These are phyloP conservation scores for Termitomyces titanicus DNA, from an alignment of 768 basidiomycete genomes.

Conservation along the genomic window DNA sequence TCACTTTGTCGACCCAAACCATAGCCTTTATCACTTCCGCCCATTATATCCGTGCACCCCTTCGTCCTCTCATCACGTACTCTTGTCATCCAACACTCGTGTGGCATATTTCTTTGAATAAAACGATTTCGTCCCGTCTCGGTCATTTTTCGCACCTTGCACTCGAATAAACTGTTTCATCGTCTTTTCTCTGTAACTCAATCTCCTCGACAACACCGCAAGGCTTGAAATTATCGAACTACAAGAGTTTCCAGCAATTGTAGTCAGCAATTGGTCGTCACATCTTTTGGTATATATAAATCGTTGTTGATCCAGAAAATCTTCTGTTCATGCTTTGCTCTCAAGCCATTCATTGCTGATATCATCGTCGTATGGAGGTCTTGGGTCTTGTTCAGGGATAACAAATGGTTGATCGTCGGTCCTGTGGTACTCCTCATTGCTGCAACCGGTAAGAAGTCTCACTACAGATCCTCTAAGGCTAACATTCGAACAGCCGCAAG, in stretches of 20 bases:
- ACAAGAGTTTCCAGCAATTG: neutral
- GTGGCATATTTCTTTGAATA: no score
- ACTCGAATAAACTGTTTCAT: no score
- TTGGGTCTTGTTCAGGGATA: conserved; percentile 5
- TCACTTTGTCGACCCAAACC: no score
- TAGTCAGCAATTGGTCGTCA: conserved; percentile 4
- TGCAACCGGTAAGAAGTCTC: neutral
- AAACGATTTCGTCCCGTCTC: no score
- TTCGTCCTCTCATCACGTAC: no score
- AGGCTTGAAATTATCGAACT: neutral
- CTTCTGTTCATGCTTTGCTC: neutral
- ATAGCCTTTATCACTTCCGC: no score
- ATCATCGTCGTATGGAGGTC: conserved; percentile 9
- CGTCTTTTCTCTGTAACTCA: no score
- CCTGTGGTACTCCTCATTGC: conserved; percentile 6
- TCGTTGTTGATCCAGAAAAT: neutral
- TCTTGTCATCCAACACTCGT: no score
- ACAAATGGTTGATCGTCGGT: conserved; percentile 3
- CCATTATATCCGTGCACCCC: no score
- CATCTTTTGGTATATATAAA: neutral
- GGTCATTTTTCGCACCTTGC: no score
- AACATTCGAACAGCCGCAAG: neutral
- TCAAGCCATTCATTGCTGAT: conserved; percentile 7
- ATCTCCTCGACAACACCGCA: no score
- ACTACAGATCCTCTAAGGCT: neutral